A percentile compares a stretch with the other conserved stretches of the same genome.
Conservation (phyloP, 2,329 filamentous ascomycete genomes). For the Diaporthe caulivora region DNA sequence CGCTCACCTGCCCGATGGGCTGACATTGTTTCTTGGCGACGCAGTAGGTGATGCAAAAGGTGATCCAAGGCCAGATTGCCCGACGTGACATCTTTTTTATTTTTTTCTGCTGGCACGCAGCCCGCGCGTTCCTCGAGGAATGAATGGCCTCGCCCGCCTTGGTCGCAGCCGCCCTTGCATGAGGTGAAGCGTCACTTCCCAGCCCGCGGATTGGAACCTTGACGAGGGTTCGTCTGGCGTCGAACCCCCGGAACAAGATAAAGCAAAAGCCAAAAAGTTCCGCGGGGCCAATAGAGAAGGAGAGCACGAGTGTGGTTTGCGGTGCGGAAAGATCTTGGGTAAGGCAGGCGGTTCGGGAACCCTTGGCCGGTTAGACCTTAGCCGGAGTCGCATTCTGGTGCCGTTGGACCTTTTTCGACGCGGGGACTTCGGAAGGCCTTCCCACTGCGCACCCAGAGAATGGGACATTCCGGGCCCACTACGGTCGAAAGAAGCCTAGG, state of each 20-base stretch:
- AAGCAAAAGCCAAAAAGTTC: background rate
- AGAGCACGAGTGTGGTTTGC: slow-evolving; percentile 15
- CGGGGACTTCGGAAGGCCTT: slow-evolving; percentile 21
- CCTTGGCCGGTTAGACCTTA: slow-evolving; percentile 24
- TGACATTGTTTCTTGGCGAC: slow-evolving; percentile 2
- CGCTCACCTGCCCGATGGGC: slow-evolving; percentile 4
- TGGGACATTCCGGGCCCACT: slow-evolving; percentile 19
- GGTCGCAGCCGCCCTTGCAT: slow-evolving; percentile 1
- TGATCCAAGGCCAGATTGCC: background rate
- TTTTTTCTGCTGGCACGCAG: background rate
- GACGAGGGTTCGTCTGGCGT: slow-evolving; percentile 22
- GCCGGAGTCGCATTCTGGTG: slow-evolving; percentile 22
- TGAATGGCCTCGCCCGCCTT: background rate
- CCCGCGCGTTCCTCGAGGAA: too few relatives aligned
- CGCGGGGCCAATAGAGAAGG: slow-evolving; percentile 4
- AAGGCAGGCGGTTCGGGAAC: slow-evolving; percentile 13
- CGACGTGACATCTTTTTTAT: background rate
- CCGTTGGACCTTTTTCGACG: slow-evolving; percentile 1
- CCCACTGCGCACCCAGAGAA: background rate
- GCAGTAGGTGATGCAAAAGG: slow-evolving; percentile 7
- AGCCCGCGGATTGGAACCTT: background rate
- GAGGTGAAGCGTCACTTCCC: background rate
- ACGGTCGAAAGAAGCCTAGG: slow-evolving; percentile 27
- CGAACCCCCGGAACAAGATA: slow-evolving; percentile 3
- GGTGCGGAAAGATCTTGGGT: background rate